These are phyloP conservation scores for Iris pallida DNA, from an alignment of 116 monocot genomes.

Conservation along the genomic window DNA sequence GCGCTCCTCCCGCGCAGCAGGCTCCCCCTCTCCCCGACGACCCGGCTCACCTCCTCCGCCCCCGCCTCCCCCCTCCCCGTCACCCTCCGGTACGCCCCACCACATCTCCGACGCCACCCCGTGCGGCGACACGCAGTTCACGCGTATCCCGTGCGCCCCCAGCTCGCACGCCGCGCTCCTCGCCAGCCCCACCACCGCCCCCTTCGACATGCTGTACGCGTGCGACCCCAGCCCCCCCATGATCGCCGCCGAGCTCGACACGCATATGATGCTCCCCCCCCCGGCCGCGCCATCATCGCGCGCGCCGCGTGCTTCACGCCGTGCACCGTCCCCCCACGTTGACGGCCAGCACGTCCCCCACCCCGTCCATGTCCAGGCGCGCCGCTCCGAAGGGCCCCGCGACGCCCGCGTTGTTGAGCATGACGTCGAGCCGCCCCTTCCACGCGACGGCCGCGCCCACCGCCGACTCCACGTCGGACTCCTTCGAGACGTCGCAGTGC, in stretches of 20 bases:
- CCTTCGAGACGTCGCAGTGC: conserved; percentile 19
- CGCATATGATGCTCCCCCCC: conserved; percentile 44
- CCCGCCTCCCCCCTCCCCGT: not conserved
- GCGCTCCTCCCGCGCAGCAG: conserved; percentile 6
- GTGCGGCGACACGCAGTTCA: conserved; percentile 60
- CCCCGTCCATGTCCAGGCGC: conserved; percentile 13
- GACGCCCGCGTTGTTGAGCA: conserved; percentile 40
- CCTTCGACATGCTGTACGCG: conserved; percentile 41
- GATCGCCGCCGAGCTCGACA: conserved; percentile 28
- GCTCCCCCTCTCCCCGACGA: not conserved
- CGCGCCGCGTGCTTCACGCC: conserved; percentile 43
- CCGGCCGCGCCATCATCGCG: too few relatives aligned
- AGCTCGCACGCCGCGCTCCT: conserved; percentile 39
- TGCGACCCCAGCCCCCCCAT: conserved; percentile 25
- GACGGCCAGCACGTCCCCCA: conserved; percentile 18
- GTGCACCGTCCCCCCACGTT: conserved; percentile 22
- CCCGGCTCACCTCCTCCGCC: not conserved
- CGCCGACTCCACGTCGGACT: not conserved
- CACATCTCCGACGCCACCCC: conserved; percentile 41
- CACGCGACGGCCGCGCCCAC: conserved; percentile 4
- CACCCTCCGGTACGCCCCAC: not conserved
- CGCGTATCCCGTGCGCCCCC: conserved; percentile 35
- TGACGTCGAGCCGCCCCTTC: conserved; percentile 23
- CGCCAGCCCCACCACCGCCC: conserved; percentile 33
- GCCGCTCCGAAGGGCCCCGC: not conserved